phyloP scores from a whole-genome alignment of 2,329 filamentous ascomycete species.

The Diaporthe australafricana region DNA sequence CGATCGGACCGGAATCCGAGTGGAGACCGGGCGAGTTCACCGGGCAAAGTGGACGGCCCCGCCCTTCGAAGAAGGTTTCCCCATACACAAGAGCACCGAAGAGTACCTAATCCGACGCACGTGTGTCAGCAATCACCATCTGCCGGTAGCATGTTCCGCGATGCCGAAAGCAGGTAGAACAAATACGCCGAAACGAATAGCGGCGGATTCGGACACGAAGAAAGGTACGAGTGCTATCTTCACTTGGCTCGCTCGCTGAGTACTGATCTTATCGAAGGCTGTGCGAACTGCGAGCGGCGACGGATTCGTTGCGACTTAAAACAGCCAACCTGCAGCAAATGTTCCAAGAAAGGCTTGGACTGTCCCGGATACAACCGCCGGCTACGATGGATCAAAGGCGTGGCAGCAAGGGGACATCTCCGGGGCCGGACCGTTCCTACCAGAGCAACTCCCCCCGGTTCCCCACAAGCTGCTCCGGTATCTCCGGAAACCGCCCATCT shows the following conservation, averaged over 20 bases:
- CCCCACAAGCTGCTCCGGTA: background rate
- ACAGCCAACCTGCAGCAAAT: background rate
- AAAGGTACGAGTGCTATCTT: background rate
- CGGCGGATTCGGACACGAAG: background rate
- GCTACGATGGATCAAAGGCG: constrained; percentile 8
- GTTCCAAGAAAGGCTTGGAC: constrained; percentile 2
- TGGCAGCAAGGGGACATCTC: background rate
- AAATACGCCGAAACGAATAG: background rate
- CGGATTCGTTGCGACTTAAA: background rate
- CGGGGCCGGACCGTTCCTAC: background rate
- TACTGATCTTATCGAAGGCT: background rate
- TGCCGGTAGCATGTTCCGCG: background rate
- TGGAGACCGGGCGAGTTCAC: background rate
- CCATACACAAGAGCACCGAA: background rate
- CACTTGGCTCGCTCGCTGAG: background rate
- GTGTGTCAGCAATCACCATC: background rate
- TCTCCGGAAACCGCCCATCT: background rate
- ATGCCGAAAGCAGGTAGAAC: background rate
- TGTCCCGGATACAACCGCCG: background rate
- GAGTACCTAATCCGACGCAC: background rate
- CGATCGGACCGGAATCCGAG: background rate
- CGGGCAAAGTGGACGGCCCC: background rate
- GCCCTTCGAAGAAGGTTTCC: background rate
- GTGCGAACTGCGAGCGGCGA: constrained; percentile 1
- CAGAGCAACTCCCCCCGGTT: background rate